Evolutionary conservation across 1,139 yeast species (phyloP).

Genomic region (Geotrichum bryndzae): DNA sequence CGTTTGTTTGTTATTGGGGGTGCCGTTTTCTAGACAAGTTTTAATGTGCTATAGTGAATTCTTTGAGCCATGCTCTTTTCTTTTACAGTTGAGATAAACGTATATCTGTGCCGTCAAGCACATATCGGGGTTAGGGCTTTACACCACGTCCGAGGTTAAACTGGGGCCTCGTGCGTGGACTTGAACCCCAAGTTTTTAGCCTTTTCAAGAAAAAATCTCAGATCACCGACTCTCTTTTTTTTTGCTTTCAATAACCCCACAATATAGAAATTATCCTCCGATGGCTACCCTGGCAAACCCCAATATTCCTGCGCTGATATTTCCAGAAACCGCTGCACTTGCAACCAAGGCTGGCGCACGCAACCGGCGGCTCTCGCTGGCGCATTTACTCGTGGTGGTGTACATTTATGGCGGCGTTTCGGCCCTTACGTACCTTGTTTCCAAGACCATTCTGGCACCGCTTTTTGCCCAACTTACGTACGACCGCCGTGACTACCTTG

Average conservation of each 20-base stretch:
- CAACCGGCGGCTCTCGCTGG: constrained; percentile 23
- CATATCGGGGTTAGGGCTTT: background rate
- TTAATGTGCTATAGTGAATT: background rate
- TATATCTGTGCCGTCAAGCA: background rate
- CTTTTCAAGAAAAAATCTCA: background rate
- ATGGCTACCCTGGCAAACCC: background rate
- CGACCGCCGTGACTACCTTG: constrained; percentile 33
- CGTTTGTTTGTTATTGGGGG: constrained; percentile 58
- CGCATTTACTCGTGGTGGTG: constrained; percentile 29
- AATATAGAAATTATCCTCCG: background rate
- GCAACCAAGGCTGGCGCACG: constrained; percentile 3
- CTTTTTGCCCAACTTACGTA: constrained; percentile 33
- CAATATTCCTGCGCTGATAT: constrained; percentile 19
- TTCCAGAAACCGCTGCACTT: constrained; percentile 23
- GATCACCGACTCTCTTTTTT: background rate
- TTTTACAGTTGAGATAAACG: background rate
- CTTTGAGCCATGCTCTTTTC: background rate
- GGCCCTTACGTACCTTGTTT: constrained; percentile 29
- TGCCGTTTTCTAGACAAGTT: constrained; percentile 39
- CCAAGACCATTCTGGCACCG: constrained; percentile 34
- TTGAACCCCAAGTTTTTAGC: background rate
- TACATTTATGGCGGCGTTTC: constrained; percentile 36
- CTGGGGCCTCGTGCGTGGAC: background rate
- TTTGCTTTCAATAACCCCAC: background rate
- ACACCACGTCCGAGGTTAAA: background rate